Base-by-base conservation (phyloP, 345 rosid species). In the Eucalyptus viminalis region DNA sequence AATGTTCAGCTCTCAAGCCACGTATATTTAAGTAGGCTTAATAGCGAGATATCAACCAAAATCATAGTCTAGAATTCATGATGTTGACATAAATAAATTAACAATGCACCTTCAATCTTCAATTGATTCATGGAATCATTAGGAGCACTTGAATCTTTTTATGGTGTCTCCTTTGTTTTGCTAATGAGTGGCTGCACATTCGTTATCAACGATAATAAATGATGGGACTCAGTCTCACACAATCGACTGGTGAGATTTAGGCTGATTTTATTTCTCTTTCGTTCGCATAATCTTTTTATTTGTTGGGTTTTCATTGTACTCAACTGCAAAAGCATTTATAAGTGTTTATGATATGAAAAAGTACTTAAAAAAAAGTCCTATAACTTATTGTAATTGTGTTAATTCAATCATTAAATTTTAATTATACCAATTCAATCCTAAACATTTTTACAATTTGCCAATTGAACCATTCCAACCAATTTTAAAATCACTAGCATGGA, bases 381-480 rank as follows among this genome's bases (percentile, higher is more conserved):
- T 53, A 62, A 62, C 9, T 5, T 62, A 62, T 62, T 62, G 3
- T 27, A 62, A 13, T 62, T 62, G 2, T 29, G 8, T 13, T 29
- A 62, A 62, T 62, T 27, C 2, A 62, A 27, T 62, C 8, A 12
- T 60, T 5, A 60, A 60, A 8, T 13, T 13, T 27, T 5, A 60
- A 27, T 27, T 62, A 1, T 27, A 0, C 4, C 4, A 12, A 62
- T 29, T 11, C 0, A 13, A 1, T 29, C 2, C 5, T 7, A 62
- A 62, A 62, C 0, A 27, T 12, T 62, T 27, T 27, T 4, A 62
- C 16, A 62, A 62, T 62, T 62, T 62, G 16, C 17, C 69, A 29
- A 29, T 62, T 6, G 0, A 62, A 27, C 6, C 31, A 62, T 62
- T 62, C 31, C 16, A 27, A 12, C 17, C 15, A 62, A 27, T 56